Percentiles rank a stretch among this genome's conserved stretches.
phyloP scores from a whole-genome alignment of 495 filamentous ascomycete genomes.

The Aspergillus baeticus region DNA sequence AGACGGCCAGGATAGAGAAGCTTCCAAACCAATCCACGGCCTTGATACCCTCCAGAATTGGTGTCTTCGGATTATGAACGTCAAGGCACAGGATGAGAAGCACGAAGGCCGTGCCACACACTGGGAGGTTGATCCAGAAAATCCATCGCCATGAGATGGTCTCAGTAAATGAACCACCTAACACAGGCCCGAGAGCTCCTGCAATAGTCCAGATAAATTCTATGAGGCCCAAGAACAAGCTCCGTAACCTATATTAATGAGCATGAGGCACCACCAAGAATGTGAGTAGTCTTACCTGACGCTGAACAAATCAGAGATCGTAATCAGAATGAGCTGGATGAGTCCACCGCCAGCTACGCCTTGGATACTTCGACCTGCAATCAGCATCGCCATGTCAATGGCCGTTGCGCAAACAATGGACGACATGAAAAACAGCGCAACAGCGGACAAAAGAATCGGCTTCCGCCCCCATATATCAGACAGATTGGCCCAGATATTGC shows the following conservation, averaged over 20 bases:
- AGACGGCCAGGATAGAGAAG: conserved; percentile 65
- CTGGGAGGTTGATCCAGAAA: conserved; percentile 73
- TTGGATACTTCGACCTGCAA: conserved; percentile 54
- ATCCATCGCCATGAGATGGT: conserved; percentile 64
- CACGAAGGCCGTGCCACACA: conserved; percentile 53
- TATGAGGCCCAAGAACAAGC: conserved; percentile 53
- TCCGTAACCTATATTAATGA: conserved; percentile 36
- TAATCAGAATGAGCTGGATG: conserved; percentile 51
- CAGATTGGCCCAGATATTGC: conserved; percentile 56
- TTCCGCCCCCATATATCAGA: conserved; percentile 65
- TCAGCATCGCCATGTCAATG: conserved; percentile 51
- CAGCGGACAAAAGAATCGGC: conserved; percentile 46
- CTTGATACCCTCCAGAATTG: conserved; percentile 60
- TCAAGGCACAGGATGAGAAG: conserved; percentile 59
- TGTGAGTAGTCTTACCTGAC: conserved; percentile 38
- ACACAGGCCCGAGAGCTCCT: conserved; percentile 60
- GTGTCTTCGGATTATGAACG: conserved; percentile 59
- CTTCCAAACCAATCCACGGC: conserved; percentile 78
- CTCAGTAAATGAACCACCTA: conserved; percentile 67
- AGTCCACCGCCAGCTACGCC: conserved; percentile 56
- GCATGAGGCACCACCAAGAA: neutral
- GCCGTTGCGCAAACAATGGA: conserved; percentile 50
- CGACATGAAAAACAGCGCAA: conserved; percentile 42
- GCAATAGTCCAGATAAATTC: conserved; percentile 59
- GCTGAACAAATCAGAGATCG: conserved; percentile 58